These are phyloP conservation scores for Psilocybe azurescens DNA, from an alignment of 768 basidiomycete genomes.

Conservation along the genomic window DNA sequence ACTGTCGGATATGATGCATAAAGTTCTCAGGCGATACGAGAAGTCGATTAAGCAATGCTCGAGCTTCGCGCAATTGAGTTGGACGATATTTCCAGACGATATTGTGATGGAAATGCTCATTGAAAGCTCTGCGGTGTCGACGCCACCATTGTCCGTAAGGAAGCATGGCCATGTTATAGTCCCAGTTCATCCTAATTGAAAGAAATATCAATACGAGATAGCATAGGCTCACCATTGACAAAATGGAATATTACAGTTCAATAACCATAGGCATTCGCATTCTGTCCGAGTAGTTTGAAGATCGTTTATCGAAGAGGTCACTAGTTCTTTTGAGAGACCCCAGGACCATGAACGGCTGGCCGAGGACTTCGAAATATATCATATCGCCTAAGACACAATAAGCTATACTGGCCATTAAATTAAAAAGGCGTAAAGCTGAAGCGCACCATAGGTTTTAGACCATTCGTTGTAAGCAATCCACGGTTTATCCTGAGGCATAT, in stretches of 20 bases:
- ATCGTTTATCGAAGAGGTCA: constrained; percentile 8
- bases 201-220: not conserved
- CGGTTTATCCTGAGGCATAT: constrained; percentile 10
- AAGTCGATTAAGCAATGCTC: constrained; percentile 43
- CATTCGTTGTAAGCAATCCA: constrained; percentile 9
- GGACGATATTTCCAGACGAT: constrained; percentile 47
- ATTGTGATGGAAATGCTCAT: constrained; percentile 51
- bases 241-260: constrained; percentile 6
- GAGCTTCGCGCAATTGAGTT: constrained; percentile 47
- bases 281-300: constrained; percentile 12
- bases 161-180: constrained; percentile 53
- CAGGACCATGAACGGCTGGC: constrained; percentile 9
- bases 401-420: not conserved
- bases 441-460: constrained; percentile 6
- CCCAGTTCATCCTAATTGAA: constrained; percentile 24
- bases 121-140: constrained; percentile 53
- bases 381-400: constrained; percentile 1
- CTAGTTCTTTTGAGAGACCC: constrained; percentile 1
- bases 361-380: constrained; percentile 6
- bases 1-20: constrained; percentile 26
- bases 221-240: not conserved
- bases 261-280: constrained; percentile 9
- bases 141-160: constrained; percentile 46
- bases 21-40: constrained; percentile 19
- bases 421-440: no score